Evolutionary conservation across 192 early-diverging fungal species (phyloP), one percentile per base, ranked within the genome.

Genomic region (Rhizophlyctis rosea): DNA sequence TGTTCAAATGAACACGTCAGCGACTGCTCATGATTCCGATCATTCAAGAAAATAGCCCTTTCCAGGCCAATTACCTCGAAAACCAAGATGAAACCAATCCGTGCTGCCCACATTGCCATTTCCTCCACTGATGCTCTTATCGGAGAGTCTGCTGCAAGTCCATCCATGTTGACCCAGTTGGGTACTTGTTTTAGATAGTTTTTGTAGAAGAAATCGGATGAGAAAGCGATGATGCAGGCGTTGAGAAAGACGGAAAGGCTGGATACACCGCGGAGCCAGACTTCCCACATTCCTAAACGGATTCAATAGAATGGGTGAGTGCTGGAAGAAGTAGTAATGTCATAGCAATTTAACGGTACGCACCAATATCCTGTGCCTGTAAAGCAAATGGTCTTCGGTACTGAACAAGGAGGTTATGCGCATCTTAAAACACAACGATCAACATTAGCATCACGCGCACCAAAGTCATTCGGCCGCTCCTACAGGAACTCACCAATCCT

Each of bases 401-500:
- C 35, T 65, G 51, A n/a, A 62, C 34, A 16, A 70, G 50, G 51
- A 74, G 44, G 3, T 60, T 68, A 34, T 56, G 68, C 25, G 71
- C 39, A 63, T 73, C 71, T 69, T 11, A 7, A 25, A 4, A 28
- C 23, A 9, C 11, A 21, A 35, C 7, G 28, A 63, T n/a, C n/a
- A 14, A 29, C 31, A 2, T 16, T 34, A 57, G 27, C 31, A 57
- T 24, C 23, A 33, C 31, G 5, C 31, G 18, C 24, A 7, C 50
- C 25, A 18, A 7, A 13, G 24, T 52, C 24, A 24, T 21, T 28
- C 23, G 30, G 23, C 23, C 32, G 29, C 34, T 57, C 33, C 55
- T 81, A 34, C 64, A 74, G 76, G 24, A 56, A 69, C 16, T 77
- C 76, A 71, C 80, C 87, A 16, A 81, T 72, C n/a, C 84, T 75